Evolutionary conservation across 78 protist genomes (phyloP), one percentile per base, ranked within the genome.

Genomic region (Dictyostelium brefeldianum): DNA sequence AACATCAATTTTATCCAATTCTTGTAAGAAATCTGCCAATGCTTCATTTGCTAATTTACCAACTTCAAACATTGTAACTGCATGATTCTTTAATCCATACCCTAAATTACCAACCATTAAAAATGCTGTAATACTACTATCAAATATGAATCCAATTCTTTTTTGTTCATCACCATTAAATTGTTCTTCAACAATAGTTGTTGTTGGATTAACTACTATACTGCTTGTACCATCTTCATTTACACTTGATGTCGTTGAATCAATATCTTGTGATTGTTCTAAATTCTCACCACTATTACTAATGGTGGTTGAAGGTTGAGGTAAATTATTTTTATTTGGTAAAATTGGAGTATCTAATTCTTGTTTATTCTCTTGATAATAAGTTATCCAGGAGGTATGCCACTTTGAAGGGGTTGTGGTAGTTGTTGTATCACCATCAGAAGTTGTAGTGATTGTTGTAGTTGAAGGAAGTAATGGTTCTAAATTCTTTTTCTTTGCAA

Each of bases 41-140:
- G 96, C 56, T 67, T 97, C 99, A 74, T 97, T 95, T 8, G 98
- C 62, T 4, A 98, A 73, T 53, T 98, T 98, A 53, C 99, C 99
- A n/a, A 87, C 96, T 70, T 98, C 99, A 78, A 94, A 98, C 97
- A 98, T 80, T 51, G 99, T 98, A 41, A 98, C 99, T 1, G 99
- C 98, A 57, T 97, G 98, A 57, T 54, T 94, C 97, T 98, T 98
- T 56, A 98, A 94, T 10, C 96, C 98, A 59, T 53, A 74, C 0
- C 97, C 91, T 20, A 96, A 80, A 56, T 98, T 98, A 70, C 98
- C 98, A 99, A 98, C 97, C 99, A 98, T 98, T 22, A 98, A 90
- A 53, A 96, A 95, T 15, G 99, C 99, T 4, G 99, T 96, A 18
- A 98, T 95, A 36, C 89, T 83, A 11, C 96, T 57, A 80, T 98